Percentiles rank a stretch among this genome's conserved stretches.
Evolutionary conservation across 495 filamentous ascomycete species (phyloP).

Genomic region (Xylaria telfairii): DNA sequence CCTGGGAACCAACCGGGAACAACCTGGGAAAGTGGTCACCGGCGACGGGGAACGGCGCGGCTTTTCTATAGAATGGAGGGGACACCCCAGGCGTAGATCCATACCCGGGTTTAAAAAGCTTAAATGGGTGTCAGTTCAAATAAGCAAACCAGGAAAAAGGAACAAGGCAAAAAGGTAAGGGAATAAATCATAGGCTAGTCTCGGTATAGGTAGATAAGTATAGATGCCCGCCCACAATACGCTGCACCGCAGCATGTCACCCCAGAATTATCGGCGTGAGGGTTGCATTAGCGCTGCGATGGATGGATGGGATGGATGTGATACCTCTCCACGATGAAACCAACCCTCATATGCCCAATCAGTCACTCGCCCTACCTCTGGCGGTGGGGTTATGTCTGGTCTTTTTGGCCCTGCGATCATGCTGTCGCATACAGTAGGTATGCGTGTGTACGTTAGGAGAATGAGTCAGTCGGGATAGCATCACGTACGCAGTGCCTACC

Average conservation of each 20-base stretch:
- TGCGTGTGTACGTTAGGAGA: not conserved
- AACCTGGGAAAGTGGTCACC: not conserved
- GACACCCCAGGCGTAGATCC: slow-evolving; percentile 13
- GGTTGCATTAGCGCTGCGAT: slow-evolving; percentile 19
- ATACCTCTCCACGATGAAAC: slow-evolving; percentile 12
- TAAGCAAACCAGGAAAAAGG: not conserved
- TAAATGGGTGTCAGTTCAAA: not conserved
- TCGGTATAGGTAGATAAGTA: not conserved
- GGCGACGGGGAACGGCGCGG: slow-evolving; percentile 11
- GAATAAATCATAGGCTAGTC: slow-evolving; percentile 1
- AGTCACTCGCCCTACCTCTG: slow-evolving; percentile 9
- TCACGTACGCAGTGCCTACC: no score
- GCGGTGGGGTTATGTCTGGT: not conserved
- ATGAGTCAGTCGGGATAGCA: slow-evolving; percentile 11
- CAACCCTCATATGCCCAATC: not conserved
- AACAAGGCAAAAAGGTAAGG: not conserved
- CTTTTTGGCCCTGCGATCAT: not conserved
- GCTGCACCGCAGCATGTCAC: not conserved
- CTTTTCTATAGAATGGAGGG: slow-evolving; percentile 5
- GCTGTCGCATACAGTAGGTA: not conserved
- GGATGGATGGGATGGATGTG: not conserved
- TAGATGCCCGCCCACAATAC: not conserved
- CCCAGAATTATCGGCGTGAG: slow-evolving; percentile 18
- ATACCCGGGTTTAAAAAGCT: slow-evolving; percentile 8
- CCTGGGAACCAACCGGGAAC: slow-evolving; percentile 5